Conservation (phyloP, 2,329 filamentous ascomycete genomes). For the Scedosporium dehoogii region DNA sequence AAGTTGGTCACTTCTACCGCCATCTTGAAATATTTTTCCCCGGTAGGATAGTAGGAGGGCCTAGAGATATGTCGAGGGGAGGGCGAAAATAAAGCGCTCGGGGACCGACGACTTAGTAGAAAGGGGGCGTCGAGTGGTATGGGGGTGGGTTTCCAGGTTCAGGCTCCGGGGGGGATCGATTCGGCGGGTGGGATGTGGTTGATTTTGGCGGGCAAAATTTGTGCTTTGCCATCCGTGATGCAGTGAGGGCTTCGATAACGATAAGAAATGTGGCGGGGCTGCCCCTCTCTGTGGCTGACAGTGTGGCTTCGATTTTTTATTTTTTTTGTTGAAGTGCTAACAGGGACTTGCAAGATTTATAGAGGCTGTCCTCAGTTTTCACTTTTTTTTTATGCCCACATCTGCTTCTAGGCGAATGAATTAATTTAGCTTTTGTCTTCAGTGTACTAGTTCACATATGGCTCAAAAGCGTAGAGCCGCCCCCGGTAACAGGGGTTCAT, state of each 20-base stretch:
- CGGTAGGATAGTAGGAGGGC: background rate
- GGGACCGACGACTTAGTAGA: background rate
- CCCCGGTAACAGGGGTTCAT: background rate
- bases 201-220: conserved; percentile 7
- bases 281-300: conserved; percentile 14
- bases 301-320: conserved; percentile 1
- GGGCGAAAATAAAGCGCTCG: background rate
- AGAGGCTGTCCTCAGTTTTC: background rate
- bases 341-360: background rate
- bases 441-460: background rate
- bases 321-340: background rate
- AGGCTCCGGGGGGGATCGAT: conserved; percentile 6
- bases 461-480: background rate
- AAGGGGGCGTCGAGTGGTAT: background rate
- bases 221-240: conserved; percentile 4
- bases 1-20: conserved; percentile 72
- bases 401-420: background rate
- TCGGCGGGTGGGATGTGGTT: conserved; percentile 5
- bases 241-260: conserved; percentile 6
- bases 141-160: conserved; percentile 7
- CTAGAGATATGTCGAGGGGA: background rate
- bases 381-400: background rate
- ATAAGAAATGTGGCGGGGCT: conserved; percentile 14
- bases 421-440: background rate
- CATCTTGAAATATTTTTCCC: conserved; percentile 40